Evolutionary conservation across 2,329 filamentous ascomycete species (phyloP).

Genomic region (Arthroderma sp.): DNA sequence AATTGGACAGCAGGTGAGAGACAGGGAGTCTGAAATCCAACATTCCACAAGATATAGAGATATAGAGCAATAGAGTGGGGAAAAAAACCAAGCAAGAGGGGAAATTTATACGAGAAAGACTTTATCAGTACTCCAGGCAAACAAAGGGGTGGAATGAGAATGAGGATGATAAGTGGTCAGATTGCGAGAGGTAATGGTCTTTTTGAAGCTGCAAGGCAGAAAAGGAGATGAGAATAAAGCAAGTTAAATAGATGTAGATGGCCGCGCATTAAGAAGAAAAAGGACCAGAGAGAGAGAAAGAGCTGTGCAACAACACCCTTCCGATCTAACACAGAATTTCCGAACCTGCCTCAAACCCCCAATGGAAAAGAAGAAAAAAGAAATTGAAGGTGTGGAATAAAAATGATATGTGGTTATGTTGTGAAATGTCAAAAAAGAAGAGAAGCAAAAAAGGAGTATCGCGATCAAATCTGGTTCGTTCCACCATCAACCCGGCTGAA

Average conservation of each 20-base stretch:
- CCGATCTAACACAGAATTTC: not conserved
- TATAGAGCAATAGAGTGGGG: too few species aligned
- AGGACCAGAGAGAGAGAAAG: constrained; percentile 6
- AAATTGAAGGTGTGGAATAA: not conserved
- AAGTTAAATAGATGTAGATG: constrained; percentile 1
- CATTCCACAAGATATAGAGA: too few species aligned
- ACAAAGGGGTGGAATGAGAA: too few species aligned
- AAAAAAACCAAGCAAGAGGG: too few species aligned
- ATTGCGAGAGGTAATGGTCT: not conserved
- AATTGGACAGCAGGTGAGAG: too few species aligned
- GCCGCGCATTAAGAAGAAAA: constrained; percentile 4
- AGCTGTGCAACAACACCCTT: not conserved
- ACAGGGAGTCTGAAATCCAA: too few species aligned
- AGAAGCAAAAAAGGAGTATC: constrained; percentile 5
- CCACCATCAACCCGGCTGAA: not conserved
- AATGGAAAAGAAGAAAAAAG: not conserved
- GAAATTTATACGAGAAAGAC: too few species aligned
- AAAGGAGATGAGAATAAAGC: constrained; percentile 2
- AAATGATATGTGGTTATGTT: constrained; percentile 1
- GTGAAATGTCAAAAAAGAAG: constrained; percentile 5
- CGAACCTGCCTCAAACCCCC: not conserved
- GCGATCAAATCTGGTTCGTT: not conserved
- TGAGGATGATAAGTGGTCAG: too few species aligned
- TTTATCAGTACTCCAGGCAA: too few species aligned
- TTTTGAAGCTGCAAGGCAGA: not conserved